These are phyloP conservation scores for Cryptococcus amylolentus DNA, from an alignment of 1,284 basidiomycete species.

Conservation along the genomic window DNA sequence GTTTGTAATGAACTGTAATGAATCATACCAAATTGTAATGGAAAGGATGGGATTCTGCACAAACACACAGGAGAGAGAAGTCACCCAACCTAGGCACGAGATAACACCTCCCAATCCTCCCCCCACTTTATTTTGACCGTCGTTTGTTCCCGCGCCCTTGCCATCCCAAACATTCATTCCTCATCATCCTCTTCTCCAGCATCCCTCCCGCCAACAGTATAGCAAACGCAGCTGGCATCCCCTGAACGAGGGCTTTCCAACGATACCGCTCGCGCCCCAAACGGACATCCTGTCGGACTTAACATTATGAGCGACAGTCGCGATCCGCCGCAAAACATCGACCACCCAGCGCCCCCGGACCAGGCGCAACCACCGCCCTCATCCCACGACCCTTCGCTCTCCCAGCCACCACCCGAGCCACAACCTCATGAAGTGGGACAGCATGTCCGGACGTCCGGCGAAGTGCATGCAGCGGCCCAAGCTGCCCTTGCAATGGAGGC, in stretches of 20 bases:
- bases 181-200: background rate
- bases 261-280: background rate
- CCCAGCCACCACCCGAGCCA: background rate
- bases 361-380: background rate
- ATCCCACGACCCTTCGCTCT: background rate
- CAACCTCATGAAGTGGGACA: background rate
- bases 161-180: background rate
- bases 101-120: background rate
- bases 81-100: background rate
- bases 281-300: background rate
- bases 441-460: background rate
- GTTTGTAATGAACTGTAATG: too few species aligned
- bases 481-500: background rate
- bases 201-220: background rate
- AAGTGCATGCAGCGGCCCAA: background rate
- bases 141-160: background rate
- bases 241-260: background rate
- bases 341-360: background rate
- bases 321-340: background rate
- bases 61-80: background rate
- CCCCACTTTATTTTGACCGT: background rate
- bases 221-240: background rate
- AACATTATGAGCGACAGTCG: constrained; percentile 2
- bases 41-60: too few species aligned
- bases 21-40: too few species aligned